phyloP scores from a whole-genome alignment of 345 rosid genomes.

The Aegle marmelos region DNA sequence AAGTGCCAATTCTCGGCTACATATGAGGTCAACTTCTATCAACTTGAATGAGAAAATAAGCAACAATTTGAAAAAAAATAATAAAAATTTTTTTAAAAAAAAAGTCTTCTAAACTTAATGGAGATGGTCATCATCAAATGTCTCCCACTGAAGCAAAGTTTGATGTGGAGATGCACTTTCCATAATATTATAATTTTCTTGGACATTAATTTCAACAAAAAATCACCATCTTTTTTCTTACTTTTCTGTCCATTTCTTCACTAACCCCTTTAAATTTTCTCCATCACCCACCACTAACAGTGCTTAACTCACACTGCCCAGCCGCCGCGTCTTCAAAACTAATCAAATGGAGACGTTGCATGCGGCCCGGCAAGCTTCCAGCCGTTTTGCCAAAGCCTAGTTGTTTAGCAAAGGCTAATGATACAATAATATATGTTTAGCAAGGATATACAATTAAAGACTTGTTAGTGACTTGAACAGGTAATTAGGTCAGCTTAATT shows the following conservation, averaged over 20 bases:
- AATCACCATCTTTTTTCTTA: neutral
- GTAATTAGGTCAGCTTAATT: neutral
- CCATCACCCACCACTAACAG: constrained; percentile 13
- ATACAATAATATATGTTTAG: neutral
- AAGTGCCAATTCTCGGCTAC: neutral
- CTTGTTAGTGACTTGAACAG: neutral
- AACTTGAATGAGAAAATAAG: neutral
- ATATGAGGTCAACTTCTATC: neutral
- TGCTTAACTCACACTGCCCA: neutral
- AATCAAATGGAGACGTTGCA: neutral
- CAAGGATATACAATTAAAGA: neutral
- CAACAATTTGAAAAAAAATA: too few species aligned
- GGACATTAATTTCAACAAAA: neutral
- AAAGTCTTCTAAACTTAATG: neutral
- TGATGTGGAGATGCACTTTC: constrained; percentile 23
- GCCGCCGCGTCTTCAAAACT: constrained; percentile 23
- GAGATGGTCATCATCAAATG: neutral
- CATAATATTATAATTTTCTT: neutral
- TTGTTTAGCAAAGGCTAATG: neutral
- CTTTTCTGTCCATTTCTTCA: neutral
- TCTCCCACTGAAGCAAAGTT: constrained; percentile 12
- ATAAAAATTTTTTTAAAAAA: too few species aligned
- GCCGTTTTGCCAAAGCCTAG: neutral
- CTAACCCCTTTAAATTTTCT: neutral
- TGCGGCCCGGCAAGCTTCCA: neutral